Evolutionary conservation across 805 yeast species (phyloP).

Genomic region (Sugiyamaella smithiae): DNA sequence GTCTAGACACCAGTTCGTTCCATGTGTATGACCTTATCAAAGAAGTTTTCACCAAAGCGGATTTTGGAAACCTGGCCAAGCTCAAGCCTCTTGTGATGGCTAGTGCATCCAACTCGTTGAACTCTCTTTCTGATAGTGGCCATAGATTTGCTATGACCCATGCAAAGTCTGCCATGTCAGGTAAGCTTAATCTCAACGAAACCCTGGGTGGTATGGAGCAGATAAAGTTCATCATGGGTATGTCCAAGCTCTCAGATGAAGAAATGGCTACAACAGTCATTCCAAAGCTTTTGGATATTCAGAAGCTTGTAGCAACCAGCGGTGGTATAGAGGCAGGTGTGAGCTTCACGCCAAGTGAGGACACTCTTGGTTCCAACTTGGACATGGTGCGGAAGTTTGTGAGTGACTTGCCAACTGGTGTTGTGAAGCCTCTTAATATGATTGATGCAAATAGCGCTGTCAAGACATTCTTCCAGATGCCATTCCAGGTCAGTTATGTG

Average conservation of each 20-base stretch:
- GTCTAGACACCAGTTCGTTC: slow-evolving; percentile 61
- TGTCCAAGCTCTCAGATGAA: slow-evolving; percentile 53
- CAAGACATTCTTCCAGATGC: slow-evolving; percentile 60
- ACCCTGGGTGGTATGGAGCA: slow-evolving; percentile 72
- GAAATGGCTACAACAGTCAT: slow-evolving; percentile 52
- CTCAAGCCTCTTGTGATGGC: slow-evolving; percentile 69
- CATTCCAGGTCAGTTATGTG: slow-evolving; percentile 85
- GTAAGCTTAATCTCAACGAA: slow-evolving; percentile 60
- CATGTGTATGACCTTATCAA: slow-evolving; percentile 64
- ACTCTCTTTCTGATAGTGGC: slow-evolving; percentile 81
- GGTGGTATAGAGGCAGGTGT: slow-evolving; percentile 25
- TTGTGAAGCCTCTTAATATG: slow-evolving; percentile 6
- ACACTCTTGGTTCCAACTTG: slow-evolving; percentile 53
- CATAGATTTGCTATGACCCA: slow-evolving; percentile 74
- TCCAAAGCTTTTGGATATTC: slow-evolving; percentile 50
- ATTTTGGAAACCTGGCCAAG: slow-evolving; percentile 64
- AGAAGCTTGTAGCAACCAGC: slow-evolving; percentile 20
- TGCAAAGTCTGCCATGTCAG: slow-evolving; percentile 65
- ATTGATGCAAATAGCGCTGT: slow-evolving; percentile 11
- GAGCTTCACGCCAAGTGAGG: slow-evolving; percentile 38
- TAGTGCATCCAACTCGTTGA: slow-evolving; percentile 71
- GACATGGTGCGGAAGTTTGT: slow-evolving; percentile 28
- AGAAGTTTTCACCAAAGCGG: slow-evolving; percentile 66
- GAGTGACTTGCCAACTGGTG: slow-evolving; percentile 1
- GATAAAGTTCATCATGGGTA: slow-evolving; percentile 60